Evolutionary conservation across 176 grass and related monocot species (phyloP).

Genomic region (Oryza glumipatula): DNA sequence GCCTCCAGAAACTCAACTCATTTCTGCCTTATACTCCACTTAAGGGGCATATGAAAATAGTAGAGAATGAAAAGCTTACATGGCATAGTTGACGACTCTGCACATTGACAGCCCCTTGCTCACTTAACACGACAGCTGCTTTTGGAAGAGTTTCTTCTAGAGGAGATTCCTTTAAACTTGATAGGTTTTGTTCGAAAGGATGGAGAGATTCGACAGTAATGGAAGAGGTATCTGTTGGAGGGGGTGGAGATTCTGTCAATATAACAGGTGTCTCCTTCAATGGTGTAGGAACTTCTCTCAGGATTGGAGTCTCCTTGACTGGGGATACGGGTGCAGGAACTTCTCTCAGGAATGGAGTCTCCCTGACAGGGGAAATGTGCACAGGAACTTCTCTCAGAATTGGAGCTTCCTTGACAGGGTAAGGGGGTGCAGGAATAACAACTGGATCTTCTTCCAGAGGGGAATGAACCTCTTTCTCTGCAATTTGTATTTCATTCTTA

Average conservation of each 20-base stretch:
- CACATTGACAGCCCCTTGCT: conserved; percentile 56
- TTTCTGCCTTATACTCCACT: conserved; percentile 20
- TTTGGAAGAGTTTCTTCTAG: conserved; percentile 39
- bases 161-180: neutral
- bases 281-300: conserved; percentile 41
- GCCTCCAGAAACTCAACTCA: conserved; percentile 6
- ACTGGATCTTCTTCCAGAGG: conserved; percentile 45
- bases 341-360: conserved; percentile 42
- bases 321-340: conserved; percentile 4
- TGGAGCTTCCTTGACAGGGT: conserved; percentile 33
- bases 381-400: conserved; percentile 42
- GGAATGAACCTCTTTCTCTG: conserved; percentile 35
- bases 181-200: neutral
- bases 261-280: conserved; percentile 52
- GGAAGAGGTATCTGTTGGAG: conserved; percentile 32
- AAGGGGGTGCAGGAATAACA: conserved; percentile 20
- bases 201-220: conserved; percentile 28
- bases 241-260: conserved; percentile 46
- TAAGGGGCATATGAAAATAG: conserved; percentile 2
- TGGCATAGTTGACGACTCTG: conserved; percentile 75
- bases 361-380: conserved; percentile 15
- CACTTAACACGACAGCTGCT: conserved; percentile 47
- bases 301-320: conserved; percentile 31
- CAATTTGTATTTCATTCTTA: conserved; percentile 46
- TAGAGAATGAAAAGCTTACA: conserved; percentile 58